Evolutionary conservation across 768 basidiomycete species (phyloP).

Genomic region (Pholiota conissans): DNA sequence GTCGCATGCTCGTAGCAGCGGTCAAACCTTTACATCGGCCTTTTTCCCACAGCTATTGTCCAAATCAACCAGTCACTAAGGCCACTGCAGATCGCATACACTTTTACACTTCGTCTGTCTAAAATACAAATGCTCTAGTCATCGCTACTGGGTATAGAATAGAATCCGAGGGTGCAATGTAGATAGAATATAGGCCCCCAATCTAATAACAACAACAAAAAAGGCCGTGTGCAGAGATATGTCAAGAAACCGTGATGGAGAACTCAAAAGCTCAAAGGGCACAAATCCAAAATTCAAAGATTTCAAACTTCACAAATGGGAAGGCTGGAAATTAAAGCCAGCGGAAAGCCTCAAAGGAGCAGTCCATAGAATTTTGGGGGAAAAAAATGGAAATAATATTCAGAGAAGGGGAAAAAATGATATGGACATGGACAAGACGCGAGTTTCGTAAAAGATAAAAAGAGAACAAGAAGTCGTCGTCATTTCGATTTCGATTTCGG

Average conservation of each 20-base stretch:
- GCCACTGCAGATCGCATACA: background rate
- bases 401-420: conserved; percentile 2
- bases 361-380: background rate
- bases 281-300: background rate
- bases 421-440: conserved; percentile 3
- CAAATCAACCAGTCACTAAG: background rate
- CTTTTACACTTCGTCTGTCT: background rate
- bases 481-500: background rate
- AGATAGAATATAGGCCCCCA: too few species aligned
- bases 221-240: too few species aligned
- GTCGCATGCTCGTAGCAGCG: conserved; percentile 8
- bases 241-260: too few species aligned
- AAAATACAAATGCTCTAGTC: background rate
- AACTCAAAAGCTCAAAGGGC: background rate
- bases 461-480: background rate
- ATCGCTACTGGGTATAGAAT: background rate
- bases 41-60: conserved; percentile 3
- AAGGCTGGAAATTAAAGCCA: background rate
- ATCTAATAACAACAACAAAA: too few species aligned
- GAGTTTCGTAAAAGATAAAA: background rate
- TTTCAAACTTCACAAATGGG: background rate
- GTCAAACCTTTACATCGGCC: background rate
- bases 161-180: background rate
- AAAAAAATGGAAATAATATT: conserved; percentile 4
- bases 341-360: background rate